Conservation (phyloP, 768 basidiomycete genomes). For the Naganishia vishniacii region DNA sequence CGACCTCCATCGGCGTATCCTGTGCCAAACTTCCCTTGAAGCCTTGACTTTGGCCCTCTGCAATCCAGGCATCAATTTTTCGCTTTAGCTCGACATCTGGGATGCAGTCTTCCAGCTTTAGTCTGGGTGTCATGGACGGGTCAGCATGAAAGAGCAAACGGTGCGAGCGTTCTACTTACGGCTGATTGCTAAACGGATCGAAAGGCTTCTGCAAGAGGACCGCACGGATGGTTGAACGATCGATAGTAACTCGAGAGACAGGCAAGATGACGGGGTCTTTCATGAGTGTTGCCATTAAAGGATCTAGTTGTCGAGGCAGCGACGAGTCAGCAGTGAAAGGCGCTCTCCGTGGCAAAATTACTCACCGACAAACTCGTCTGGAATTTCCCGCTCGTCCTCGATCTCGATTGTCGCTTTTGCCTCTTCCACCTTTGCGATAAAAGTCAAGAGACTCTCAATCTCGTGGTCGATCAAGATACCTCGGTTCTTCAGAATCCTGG, state of each 20-base stretch:
- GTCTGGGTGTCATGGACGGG: constrained; percentile 23
- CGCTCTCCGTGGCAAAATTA: constrained; percentile 2
- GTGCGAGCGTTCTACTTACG: constrained; percentile 60
- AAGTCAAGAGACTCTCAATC: constrained; percentile 62
- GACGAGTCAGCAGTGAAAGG: constrained; percentile 3
- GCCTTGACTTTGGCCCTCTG: constrained; percentile 53
- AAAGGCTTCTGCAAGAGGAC: constrained; percentile 83
- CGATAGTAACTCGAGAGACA: constrained; percentile 69
- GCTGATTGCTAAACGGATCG: constrained; percentile 91
- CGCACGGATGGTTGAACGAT: constrained; percentile 88
- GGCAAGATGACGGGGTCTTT: constrained; percentile 88
- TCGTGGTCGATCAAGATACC: constrained; percentile 71
- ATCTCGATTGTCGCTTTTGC: constrained; percentile 66
- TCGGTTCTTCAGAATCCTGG: constrained; percentile 59
- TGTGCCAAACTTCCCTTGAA: constrained; percentile 32
- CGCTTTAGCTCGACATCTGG: constrained; percentile 66
- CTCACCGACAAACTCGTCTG: constrained; percentile 90
- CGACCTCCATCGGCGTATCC: constrained; percentile 41
- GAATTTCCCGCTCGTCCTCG: constrained; percentile 81
- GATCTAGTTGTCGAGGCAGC: constrained; percentile 60
- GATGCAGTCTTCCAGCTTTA: constrained; percentile 43
- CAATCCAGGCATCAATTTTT: constrained; percentile 66
- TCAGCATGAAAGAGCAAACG: background rate
- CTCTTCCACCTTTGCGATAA: constrained; percentile 78
- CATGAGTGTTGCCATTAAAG: constrained; percentile 87